These are phyloP conservation scores for Lumnitzera littorea DNA, from an alignment of 345 rosid genomes.

Conservation along the genomic window DNA sequence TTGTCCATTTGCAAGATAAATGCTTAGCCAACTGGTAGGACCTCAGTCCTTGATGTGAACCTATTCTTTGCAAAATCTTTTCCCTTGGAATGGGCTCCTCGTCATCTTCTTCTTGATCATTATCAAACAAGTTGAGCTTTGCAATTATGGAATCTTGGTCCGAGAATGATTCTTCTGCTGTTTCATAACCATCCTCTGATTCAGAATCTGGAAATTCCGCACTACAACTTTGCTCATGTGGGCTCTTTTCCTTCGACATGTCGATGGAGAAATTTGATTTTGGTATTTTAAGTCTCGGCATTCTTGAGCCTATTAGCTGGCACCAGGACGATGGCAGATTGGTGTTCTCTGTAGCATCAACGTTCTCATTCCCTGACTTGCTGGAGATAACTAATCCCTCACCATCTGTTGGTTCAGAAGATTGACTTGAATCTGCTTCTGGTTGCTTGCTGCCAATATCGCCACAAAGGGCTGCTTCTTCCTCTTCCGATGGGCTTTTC, in stretches of 20 bases:
- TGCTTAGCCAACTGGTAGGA: slow-evolving; percentile 78
- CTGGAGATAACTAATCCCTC: slow-evolving; percentile 8
- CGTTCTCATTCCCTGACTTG: slow-evolving; percentile 12
- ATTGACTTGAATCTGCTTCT: slow-evolving; percentile 19
- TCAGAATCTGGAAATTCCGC: neutral
- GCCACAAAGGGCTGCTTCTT: slow-evolving; percentile 28
- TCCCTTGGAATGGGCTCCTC: slow-evolving; percentile 53
- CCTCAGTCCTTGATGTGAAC: slow-evolving; percentile 63
- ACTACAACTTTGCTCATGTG: neutral
- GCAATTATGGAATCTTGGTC: slow-evolving; percentile 68
- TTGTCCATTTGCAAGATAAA: slow-evolving; percentile 71
- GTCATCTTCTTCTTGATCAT: slow-evolving; percentile 46
- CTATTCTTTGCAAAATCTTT: slow-evolving; percentile 64
- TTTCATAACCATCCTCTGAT: slow-evolving; percentile 59
- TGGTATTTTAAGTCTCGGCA: slow-evolving; percentile 36
- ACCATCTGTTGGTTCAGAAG: slow-evolving; percentile 14
- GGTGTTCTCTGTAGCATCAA: slow-evolving; percentile 11
- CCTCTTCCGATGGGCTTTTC: slow-evolving; percentile 62
- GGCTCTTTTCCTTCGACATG: slow-evolving; percentile 14
- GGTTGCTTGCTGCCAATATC: slow-evolving; percentile 12
- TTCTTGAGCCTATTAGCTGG: slow-evolving; percentile 21
- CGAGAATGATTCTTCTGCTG: slow-evolving; percentile 58
- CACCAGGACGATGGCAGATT: slow-evolving; percentile 21
- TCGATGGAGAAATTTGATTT: slow-evolving; percentile 10
- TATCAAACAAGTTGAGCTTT: slow-evolving; percentile 46